Percentiles rank a stretch among this genome's conserved stretches.
Conservation (phyloP, 306 rosid genomes). For the Sicyos baderoa region DNA sequence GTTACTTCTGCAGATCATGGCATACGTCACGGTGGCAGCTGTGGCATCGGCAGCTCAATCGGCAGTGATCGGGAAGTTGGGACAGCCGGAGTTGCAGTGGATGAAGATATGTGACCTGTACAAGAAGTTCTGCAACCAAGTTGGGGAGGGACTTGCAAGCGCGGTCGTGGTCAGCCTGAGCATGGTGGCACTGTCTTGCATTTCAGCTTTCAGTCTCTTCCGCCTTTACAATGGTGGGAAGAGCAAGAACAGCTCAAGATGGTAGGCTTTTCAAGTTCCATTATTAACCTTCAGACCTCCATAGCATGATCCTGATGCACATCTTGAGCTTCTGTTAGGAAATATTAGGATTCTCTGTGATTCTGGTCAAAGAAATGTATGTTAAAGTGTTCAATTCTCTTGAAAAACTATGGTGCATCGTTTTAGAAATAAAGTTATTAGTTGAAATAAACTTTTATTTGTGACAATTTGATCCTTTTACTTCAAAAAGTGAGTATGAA, state of each 20-base stretch:
- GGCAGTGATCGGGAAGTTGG: constrained; percentile 54
- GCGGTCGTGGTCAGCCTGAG: constrained; percentile 51
- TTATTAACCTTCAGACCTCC: neutral
- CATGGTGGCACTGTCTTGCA: constrained; percentile 52
- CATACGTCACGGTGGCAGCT: constrained; percentile 59
- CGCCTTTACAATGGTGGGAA: constrained; percentile 63
- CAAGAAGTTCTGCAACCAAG: constrained; percentile 81
- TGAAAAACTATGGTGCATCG: neutral
- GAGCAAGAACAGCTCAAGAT: constrained; percentile 26
- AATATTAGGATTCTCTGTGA: neutral
- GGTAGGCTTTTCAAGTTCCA: constrained; percentile 26
- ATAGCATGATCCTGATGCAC: neutral
- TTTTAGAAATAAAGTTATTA: neutral
- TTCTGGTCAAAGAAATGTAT: constrained; percentile 2
- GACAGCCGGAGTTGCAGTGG: constrained; percentile 82
- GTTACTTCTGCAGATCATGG: constrained; percentile 49
- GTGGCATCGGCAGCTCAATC: constrained; percentile 59
- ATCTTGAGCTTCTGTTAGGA: neutral
- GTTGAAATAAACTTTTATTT: neutral
- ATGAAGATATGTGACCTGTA: constrained; percentile 62
- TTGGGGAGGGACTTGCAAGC: constrained; percentile 65
- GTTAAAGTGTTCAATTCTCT: neutral
- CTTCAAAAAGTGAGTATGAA: neutral
- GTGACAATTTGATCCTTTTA: neutral
- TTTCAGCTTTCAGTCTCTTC: constrained; percentile 82